Percentiles rank a stretch among this genome's conserved stretches.
phyloP scores from a whole-genome alignment of 176 grass and related monocot genomes.

The Aegilops tauschii region DNA sequence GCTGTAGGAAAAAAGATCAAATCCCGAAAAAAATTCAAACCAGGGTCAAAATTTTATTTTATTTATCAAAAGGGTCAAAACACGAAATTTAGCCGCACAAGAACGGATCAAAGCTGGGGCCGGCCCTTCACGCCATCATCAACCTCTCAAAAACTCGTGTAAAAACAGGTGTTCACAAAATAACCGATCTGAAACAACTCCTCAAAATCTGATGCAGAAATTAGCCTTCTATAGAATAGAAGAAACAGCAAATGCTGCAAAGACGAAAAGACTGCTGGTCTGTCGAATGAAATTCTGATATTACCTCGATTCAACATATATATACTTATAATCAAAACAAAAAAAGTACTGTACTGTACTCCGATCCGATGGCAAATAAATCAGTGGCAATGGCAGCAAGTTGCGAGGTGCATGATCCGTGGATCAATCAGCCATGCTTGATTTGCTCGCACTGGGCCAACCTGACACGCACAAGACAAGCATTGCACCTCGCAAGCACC shows the following conservation, averaged over 20 bases:
- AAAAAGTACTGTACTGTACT: too few relatives aligned
- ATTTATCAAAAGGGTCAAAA: too few relatives aligned
- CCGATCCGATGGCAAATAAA: too few relatives aligned
- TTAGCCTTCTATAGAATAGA: background rate
- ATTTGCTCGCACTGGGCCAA: constrained; percentile 7
- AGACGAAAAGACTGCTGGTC: background rate
- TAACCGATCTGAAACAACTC: background rate
- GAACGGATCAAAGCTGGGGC: background rate
- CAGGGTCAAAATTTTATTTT: too few relatives aligned
- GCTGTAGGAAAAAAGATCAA: too few relatives aligned
- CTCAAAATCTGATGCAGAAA: background rate
- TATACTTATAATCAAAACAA: too few relatives aligned
- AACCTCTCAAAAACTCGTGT: background rate
- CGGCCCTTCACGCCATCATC: background rate
- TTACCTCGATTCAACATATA: background rate
- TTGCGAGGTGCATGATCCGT: background rate
- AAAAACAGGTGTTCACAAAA: background rate
- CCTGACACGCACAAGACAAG: constrained; percentile 19
- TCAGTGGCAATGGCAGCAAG: background rate
- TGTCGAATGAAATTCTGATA: background rate
- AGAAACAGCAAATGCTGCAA: background rate
- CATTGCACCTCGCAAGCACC: background rate
- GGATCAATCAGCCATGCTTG: background rate
- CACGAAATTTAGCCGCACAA: background rate
- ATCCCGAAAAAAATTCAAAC: too few relatives aligned